Evolutionary conservation across 371 early-diverging fungal species (phyloP).

Genomic region (Parasitella parasitica): DNA sequence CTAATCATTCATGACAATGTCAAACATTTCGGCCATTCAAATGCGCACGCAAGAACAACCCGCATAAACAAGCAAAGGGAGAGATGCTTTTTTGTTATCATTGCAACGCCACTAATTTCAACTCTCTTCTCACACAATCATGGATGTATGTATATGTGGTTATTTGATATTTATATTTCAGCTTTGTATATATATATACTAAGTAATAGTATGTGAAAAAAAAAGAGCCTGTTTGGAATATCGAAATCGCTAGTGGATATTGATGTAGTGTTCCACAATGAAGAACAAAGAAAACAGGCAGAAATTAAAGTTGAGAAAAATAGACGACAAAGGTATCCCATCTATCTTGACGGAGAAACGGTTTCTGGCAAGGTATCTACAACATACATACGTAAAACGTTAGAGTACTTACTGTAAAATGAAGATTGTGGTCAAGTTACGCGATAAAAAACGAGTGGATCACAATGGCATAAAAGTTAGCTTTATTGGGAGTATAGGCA

Average conservation of each 20-base stretch:
- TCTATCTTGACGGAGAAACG: slow-evolving; percentile 91
- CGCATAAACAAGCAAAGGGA: not conserved
- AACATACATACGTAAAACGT: not conserved
- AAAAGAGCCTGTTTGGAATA: slow-evolving; percentile 70
- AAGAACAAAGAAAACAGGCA: slow-evolving; percentile 69
- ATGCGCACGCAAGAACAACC: not conserved
- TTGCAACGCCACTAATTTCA: not conserved
- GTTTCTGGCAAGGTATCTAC: slow-evolving; percentile 81
- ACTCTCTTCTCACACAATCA: not conserved
- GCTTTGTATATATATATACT: not conserved
- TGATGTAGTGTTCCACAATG: slow-evolving; percentile 71
- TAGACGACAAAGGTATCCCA: slow-evolving; percentile 73
- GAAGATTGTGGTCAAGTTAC: slow-evolving; percentile 73
- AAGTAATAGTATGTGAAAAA: not conserved
- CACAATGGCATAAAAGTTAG: slow-evolving; percentile 93
- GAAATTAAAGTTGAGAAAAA: slow-evolving; percentile 88
- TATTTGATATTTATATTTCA: too few species aligned
- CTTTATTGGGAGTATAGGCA: slow-evolving; percentile 83
- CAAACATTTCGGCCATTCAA: not conserved
- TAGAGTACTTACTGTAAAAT: not conserved
- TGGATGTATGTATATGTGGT: not conserved
- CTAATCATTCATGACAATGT: not conserved
- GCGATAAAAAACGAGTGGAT: slow-evolving; percentile 83
- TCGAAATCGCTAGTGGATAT: slow-evolving; percentile 73
- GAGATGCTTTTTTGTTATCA: not conserved